Conservation (phyloP, 1,139 yeast genomes). For the Debaryomycetaceae sp. region DNA sequence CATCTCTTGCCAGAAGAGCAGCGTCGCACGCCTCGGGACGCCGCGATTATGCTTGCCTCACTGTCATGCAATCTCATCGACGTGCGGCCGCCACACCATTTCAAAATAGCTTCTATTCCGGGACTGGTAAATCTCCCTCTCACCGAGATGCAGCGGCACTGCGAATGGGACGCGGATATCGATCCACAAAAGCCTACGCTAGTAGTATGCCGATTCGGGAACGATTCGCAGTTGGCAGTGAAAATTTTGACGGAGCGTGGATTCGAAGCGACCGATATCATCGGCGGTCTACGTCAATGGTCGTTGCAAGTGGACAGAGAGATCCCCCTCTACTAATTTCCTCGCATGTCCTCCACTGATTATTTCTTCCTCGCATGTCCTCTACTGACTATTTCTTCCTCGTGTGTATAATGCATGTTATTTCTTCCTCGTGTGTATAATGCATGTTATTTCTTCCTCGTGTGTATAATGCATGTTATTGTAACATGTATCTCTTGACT, state of each 20-base stretch:
- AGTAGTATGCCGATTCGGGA: conserved; percentile 79
- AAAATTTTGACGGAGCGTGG: conserved; percentile 42
- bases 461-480: too few relatives aligned
- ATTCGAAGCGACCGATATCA: conserved; percentile 48
- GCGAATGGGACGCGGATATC: conserved; percentile 11
- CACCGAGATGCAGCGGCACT: conserved; percentile 18
- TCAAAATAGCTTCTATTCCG: conserved; percentile 50
- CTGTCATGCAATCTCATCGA: conserved; percentile 30
- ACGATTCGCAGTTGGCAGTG: conserved; percentile 80
- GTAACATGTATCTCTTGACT: too few relatives aligned
- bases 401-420: too few relatives aligned
- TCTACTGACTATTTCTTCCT: too few relatives aligned
- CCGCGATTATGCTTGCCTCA: conserved; percentile 16
- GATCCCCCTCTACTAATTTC: conserved; percentile 63
- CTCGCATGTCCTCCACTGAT: too few relatives aligned
- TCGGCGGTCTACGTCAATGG: conserved; percentile 75
- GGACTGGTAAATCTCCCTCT: conserved; percentile 55
- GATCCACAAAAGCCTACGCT: conserved; percentile 15
- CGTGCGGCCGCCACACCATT: conserved; percentile 77
- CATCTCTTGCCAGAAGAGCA: conserved; percentile 27
- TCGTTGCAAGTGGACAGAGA: conserved; percentile 45
- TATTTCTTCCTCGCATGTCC: too few relatives aligned
- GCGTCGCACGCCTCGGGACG: conserved; percentile 40
- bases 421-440: too few relatives aligned
- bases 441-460: too few relatives aligned